Evolutionary conservation across 2,329 filamentous ascomycete genomes (phyloP), one percentile per base, ranked within the genome.

Genomic region (Aphanocladium album): DNA sequence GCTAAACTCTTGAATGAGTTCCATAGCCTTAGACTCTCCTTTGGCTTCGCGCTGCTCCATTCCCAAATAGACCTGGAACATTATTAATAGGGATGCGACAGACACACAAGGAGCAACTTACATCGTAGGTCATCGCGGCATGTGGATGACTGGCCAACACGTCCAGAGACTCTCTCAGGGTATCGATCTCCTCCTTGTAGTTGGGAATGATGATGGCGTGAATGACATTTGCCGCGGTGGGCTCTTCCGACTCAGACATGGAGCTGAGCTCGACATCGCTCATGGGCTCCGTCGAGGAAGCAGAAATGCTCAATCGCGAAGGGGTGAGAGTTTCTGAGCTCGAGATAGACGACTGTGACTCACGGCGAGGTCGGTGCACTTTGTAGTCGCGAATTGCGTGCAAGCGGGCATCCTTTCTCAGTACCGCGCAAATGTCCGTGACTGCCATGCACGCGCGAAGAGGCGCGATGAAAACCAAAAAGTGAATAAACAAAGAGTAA

Each of bases 131-230:
- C 66, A 76, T 77, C 59, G 79, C 77, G 27, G 88, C 88, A 65
- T 84, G 81, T 0, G 84, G 80, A 68, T 91, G 88, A 33, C 82
- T 87, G 5, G 86, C 86, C 62, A 90, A 73, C 23, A 90, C 87
- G 45, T 86, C 83, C 21, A 91, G 73, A 0, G 88, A 90, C 69
- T 89, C 86, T 64, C 83, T 80, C 51, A 90, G 76, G 0, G 85
- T 89, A 61, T 88, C 85, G 60, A 86, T 75, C 60, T 90, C 87
- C 71, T 91, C 88, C 72, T 89, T 89, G 75, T 90, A 91, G 68
- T 89, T 89, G 19, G 88, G 88, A 47, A 91, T 79, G 64, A 90
- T 78, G 63, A 91, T 88, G 16, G 83, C 85, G 69, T 89, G 86
- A 33, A 89, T 74, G 60, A 88, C 73, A 25, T 75, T 75, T 45